Evolutionary conservation across 116 monocot species (phyloP).

Genomic region (Iris pallida): DNA sequence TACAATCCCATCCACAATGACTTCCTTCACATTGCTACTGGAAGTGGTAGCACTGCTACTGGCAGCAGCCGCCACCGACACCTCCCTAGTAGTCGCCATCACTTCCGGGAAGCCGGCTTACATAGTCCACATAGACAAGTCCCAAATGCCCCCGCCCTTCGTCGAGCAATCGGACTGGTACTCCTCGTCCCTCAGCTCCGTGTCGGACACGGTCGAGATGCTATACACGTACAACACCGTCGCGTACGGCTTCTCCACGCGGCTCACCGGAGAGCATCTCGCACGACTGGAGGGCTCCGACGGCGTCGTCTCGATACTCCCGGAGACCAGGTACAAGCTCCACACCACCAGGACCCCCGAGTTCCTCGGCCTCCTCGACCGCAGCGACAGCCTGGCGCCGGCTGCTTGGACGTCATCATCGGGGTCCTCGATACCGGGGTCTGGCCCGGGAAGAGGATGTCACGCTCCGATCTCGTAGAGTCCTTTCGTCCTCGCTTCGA

Average conservation of each 20-base stretch:
- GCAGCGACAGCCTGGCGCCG: conserved; percentile 14
- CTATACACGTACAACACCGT: conserved; percentile 71
- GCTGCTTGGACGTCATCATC: conserved; percentile 53
- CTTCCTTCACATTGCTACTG: too few species aligned
- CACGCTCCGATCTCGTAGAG: too few species aligned
- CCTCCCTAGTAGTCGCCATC: background rate
- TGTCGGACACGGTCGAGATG: conserved; percentile 64
- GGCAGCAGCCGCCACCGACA: too few species aligned
- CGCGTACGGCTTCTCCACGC: conserved; percentile 68
- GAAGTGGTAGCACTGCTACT: too few species aligned
- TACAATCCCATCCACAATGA: too few species aligned
- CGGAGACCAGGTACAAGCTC: conserved; percentile 65
- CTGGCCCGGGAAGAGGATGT: conserved; percentile 74
- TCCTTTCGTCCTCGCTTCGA: too few species aligned
- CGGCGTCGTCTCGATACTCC: conserved; percentile 63
- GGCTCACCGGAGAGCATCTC: conserved; percentile 57
- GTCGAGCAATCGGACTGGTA: conserved; percentile 69
- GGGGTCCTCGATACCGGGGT: conserved; percentile 94
- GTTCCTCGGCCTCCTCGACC: conserved; percentile 65
- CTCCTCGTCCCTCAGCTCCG: conserved; percentile 61
- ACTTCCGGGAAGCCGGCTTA: conserved; percentile 38
- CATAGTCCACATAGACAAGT: conserved; percentile 72
- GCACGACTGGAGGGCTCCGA: conserved; percentile 17
- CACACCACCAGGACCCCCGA: conserved; percentile 85
- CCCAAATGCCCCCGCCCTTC: conserved; percentile 56